Percentiles rank a stretch among this genome's conserved stretches.
Conservation (phyloP, 2,329 filamentous ascomycete genomes). For the Nothopassalora personata region DNA sequence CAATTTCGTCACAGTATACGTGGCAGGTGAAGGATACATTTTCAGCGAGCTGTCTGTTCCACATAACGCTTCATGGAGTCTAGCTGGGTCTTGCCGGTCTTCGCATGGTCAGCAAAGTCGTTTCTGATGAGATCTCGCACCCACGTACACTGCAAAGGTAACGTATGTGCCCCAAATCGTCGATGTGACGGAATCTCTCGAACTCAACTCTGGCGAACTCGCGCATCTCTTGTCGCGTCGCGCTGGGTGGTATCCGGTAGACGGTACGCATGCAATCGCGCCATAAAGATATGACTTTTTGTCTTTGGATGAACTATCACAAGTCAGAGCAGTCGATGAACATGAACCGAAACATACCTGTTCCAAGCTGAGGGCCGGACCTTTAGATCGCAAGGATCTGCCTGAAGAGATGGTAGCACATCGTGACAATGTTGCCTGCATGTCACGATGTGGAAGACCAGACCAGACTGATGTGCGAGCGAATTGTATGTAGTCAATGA, state of each 20-base stretch:
- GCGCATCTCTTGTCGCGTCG: slow-evolving; percentile 40
- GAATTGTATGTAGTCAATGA: background rate
- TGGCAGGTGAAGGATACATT: background rate
- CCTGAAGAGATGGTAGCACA: slow-evolving; percentile 30
- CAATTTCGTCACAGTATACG: background rate
- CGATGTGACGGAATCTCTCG: slow-evolving; percentile 42
- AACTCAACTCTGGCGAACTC: slow-evolving; percentile 47
- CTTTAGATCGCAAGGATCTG: slow-evolving; percentile 29
- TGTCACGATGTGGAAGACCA: background rate
- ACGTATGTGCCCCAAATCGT: slow-evolving; percentile 35
- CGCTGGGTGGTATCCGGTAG: slow-evolving; percentile 24
- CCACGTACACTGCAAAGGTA: background rate
- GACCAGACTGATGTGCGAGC: too few relatives aligned
- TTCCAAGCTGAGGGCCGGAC: slow-evolving; percentile 33
- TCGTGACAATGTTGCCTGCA: slow-evolving; percentile 8
- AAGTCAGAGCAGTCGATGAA: background rate
- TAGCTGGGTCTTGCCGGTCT: slow-evolving; percentile 48
- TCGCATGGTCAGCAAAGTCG: slow-evolving; percentile 32
- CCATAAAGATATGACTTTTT: slow-evolving; percentile 44
- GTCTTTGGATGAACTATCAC: slow-evolving; percentile 46
- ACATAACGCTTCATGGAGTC: slow-evolving; percentile 45
- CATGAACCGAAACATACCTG: slow-evolving; percentile 25
- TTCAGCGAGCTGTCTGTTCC: slow-evolving; percentile 23
- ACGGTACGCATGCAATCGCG: slow-evolving; percentile 44
- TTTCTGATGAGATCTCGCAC: slow-evolving; percentile 24